Percentiles rank a stretch among this genome's conserved stretches.
phyloP scores from a whole-genome alignment of 2,329 filamentous ascomycete genomes.

The Fusarium avenaceum region DNA sequence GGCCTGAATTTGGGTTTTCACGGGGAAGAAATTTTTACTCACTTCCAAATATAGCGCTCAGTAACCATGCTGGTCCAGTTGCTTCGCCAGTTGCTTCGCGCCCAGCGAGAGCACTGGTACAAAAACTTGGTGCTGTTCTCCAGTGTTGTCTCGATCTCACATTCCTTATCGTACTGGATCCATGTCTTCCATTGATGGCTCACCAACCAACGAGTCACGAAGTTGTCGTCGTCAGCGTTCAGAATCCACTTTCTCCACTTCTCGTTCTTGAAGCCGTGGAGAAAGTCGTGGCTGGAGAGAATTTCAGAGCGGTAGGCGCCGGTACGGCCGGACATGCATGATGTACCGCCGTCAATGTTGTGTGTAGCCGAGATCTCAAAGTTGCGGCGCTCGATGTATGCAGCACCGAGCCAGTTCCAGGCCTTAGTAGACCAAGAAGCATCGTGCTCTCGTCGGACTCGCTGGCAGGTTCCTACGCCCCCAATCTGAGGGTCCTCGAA shows the following conservation, averaged over 20 bases:
- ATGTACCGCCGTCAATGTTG: slow-evolving; percentile 94
- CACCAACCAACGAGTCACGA: slow-evolving; percentile 96
- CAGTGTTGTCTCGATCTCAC: slow-evolving; percentile 91
- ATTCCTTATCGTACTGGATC: slow-evolving; percentile 93
- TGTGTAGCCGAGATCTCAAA: slow-evolving; percentile 98
- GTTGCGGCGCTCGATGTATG: slow-evolving; percentile 93
- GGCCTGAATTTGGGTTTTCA: background rate
- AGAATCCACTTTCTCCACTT: slow-evolving; percentile 90
- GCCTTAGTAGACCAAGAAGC: slow-evolving; percentile 71
- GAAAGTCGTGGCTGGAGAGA: slow-evolving; percentile 85
- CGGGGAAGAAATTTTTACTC: slow-evolving; percentile 61
- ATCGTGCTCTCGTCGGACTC: slow-evolving; percentile 77
- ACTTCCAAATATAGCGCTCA: slow-evolving; percentile 89
- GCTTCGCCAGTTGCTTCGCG: slow-evolving; percentile 97
- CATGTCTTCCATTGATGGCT: slow-evolving; percentile 93
- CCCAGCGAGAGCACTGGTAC: slow-evolving; percentile 94
- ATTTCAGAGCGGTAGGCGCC: slow-evolving; percentile 93
- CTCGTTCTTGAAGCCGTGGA: slow-evolving; percentile 91
- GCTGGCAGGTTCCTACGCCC: slow-evolving; percentile 92
- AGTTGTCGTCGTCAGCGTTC: slow-evolving; percentile 98
- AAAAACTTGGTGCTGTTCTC: slow-evolving; percentile 91
- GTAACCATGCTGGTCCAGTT: slow-evolving; percentile 91
- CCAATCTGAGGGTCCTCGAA: slow-evolving; percentile 88
- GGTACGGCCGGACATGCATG: slow-evolving; percentile 94
- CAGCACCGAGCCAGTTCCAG: slow-evolving; percentile 91